phyloP scores from a whole-genome alignment of 2,329 filamentous ascomycete genomes.

The Aspergillus sp. region DNA sequence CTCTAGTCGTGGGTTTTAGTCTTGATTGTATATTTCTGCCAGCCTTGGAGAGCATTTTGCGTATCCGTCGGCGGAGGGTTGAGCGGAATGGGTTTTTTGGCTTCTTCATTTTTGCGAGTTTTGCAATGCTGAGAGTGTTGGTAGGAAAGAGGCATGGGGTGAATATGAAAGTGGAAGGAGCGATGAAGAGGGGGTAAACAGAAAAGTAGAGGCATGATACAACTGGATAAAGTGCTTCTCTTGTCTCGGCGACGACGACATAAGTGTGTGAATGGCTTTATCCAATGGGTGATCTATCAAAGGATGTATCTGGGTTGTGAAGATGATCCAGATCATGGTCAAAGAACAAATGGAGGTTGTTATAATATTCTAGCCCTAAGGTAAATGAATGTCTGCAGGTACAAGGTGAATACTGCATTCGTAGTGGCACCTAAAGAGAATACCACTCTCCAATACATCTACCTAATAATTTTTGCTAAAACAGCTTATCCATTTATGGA shows the following conservation, averaged over 20 bases:
- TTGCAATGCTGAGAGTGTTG: not conserved
- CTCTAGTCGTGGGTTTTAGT: not conserved
- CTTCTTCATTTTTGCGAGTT: not conserved
- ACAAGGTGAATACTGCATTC: not conserved
- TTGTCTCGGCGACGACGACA: not conserved
- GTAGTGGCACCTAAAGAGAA: too few relatives aligned
- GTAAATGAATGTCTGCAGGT: not conserved
- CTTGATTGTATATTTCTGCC: not conserved
- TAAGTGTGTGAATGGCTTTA: not conserved
- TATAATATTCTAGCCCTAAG: not conserved
- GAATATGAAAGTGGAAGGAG: not conserved
- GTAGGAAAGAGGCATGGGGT: not conserved
- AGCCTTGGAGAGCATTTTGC: not conserved
- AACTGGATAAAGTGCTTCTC: not conserved
- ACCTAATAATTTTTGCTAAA: too few relatives aligned
- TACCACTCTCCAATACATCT: too few relatives aligned
- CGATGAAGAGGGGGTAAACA: not conserved
- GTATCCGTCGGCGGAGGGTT: not conserved
- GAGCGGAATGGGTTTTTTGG: not conserved
- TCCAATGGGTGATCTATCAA: not conserved
- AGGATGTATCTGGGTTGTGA: too few relatives aligned
- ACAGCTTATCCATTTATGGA: not conserved
- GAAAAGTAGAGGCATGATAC: not conserved
- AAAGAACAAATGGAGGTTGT: not conserved
- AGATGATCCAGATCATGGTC: not conserved